A percentile compares a stretch with the other conserved stretches of the same genome.
These are phyloP conservation scores for Lipomyces mesembrius DNA, from an alignment of 805 yeast species.

Conservation along the genomic window DNA sequence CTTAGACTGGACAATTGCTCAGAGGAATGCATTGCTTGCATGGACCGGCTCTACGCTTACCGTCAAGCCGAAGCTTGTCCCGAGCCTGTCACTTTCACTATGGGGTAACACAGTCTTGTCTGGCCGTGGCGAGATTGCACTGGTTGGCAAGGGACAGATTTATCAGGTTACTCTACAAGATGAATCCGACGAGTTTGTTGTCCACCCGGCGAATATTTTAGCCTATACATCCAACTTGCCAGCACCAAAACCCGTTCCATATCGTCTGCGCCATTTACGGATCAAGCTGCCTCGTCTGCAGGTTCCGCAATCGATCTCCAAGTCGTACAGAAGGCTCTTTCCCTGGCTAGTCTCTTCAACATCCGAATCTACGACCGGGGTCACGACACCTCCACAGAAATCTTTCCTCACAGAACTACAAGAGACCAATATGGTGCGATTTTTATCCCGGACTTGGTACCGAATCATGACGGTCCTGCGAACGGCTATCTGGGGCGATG, in stretches of 20 bases:
- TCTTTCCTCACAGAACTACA: neutral
- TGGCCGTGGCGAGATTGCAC: constrained; percentile 55
- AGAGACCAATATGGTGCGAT: constrained; percentile 3
- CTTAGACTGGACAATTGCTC: constrained; percentile 52
- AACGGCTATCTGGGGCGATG: constrained; percentile 41
- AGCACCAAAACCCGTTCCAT: constrained; percentile 27
- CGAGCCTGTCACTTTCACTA: constrained; percentile 38
- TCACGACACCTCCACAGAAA: neutral
- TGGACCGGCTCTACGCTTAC: constrained; percentile 51
- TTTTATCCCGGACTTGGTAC: constrained; percentile 24
- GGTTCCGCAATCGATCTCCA: constrained; percentile 27
- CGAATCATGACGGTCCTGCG: constrained; percentile 27
- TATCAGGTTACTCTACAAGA: constrained; percentile 47
- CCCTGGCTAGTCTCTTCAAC: constrained; percentile 7
- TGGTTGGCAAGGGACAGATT: constrained; percentile 51
- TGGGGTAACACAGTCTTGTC: constrained; percentile 46
- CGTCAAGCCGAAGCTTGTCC: constrained; percentile 39
- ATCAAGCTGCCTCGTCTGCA: constrained; percentile 24
- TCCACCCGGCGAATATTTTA: constrained; percentile 50
- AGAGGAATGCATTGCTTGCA: constrained; percentile 51
- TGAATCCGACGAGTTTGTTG: constrained; percentile 49
- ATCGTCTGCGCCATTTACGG: constrained; percentile 34
- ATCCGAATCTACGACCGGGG: constrained; percentile 5
- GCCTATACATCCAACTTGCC: constrained; percentile 48
- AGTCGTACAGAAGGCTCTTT: constrained; percentile 6